Conservation (phyloP, 179 eudicot genomes). For the Drosera spatulata region DNA sequence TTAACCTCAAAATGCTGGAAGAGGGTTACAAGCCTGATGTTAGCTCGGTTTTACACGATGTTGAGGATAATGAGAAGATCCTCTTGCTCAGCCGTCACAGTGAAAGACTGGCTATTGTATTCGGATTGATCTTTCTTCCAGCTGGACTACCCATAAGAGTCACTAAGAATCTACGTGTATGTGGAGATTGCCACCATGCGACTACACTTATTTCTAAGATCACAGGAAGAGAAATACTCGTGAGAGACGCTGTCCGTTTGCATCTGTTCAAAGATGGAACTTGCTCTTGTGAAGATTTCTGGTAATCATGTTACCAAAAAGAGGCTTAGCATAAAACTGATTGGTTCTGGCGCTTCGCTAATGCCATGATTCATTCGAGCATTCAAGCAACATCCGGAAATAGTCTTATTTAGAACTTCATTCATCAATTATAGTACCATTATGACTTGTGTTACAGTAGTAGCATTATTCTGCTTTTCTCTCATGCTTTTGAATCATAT, state of each 20-base stretch:
- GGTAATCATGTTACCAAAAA: conserved; percentile 29
- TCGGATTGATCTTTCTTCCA: conserved; percentile 79
- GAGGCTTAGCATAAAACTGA: neutral
- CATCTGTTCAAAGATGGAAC: conserved; percentile 91
- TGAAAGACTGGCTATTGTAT: conserved; percentile 92
- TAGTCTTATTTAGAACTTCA: no score
- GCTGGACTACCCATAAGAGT: conserved; percentile 57
- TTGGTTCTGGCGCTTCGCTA: no score
- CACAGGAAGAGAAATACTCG: conserved; percentile 86
- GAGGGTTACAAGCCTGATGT: conserved; percentile 77
- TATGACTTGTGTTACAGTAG: no score
- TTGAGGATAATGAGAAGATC: conserved; percentile 70
- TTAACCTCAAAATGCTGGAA: conserved; percentile 48
- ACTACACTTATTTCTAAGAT: conserved; percentile 82
- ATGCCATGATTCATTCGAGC: no score
- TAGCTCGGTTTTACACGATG: conserved; percentile 68
- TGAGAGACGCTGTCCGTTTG: conserved; percentile 81
- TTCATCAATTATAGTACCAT: no score
- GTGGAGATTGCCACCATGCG: conserved; percentile 84
- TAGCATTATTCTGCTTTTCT: no score
- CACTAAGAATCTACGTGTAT: conserved; percentile 84
- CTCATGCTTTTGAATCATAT: no score
- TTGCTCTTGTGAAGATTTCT: conserved; percentile 98
- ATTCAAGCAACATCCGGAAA: no score
- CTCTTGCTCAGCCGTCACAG: conserved; percentile 76